phyloP scores from a whole-genome alignment of 805 yeast genomes.

The Myxozyma melibiosi region DNA sequence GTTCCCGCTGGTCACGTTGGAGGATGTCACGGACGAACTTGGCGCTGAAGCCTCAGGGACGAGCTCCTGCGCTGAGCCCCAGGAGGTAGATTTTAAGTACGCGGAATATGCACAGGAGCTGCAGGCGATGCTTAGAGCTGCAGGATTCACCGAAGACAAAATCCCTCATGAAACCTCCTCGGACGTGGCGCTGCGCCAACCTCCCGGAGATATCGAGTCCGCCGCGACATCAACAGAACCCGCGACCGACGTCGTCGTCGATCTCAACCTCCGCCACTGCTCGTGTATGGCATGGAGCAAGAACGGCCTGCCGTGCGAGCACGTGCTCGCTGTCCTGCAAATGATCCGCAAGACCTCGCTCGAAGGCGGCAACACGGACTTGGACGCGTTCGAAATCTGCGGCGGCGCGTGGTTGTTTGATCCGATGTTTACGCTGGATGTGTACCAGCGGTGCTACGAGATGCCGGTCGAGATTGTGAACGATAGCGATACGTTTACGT shows the following conservation, averaged over 20 bases:
- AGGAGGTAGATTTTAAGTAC: not conserved
- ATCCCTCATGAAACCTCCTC: not conserved
- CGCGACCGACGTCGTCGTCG: not conserved
- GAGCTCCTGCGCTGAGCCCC: too few relatives aligned
- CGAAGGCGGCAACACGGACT: not conserved
- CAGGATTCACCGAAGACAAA: not conserved
- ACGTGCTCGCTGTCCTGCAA: constrained; percentile 13
- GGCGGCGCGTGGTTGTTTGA: constrained; percentile 13
- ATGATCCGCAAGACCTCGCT: not conserved
- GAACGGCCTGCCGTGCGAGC: constrained; percentile 15
- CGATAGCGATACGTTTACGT: not conserved
- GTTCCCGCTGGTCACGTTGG: not conserved
- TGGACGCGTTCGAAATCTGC: not conserved
- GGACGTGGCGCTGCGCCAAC: not conserved
- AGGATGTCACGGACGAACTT: not conserved
- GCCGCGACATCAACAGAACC: not conserved
- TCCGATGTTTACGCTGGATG: constrained; percentile 1
- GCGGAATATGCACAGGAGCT: not conserved
- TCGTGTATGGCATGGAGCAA: constrained; percentile 14
- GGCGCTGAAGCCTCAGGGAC: not conserved
- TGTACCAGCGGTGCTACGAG: constrained; percentile 6
- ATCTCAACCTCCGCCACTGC: constrained; percentile 17
- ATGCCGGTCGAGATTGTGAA: constrained; percentile 3
- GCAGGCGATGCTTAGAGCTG: not conserved
- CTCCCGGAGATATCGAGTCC: not conserved